Percentiles rank a stretch among this genome's conserved stretches.
Evolutionary conservation across 345 rosid species (phyloP).

Genomic region (Eucalyptus lansdowneana): DNA sequence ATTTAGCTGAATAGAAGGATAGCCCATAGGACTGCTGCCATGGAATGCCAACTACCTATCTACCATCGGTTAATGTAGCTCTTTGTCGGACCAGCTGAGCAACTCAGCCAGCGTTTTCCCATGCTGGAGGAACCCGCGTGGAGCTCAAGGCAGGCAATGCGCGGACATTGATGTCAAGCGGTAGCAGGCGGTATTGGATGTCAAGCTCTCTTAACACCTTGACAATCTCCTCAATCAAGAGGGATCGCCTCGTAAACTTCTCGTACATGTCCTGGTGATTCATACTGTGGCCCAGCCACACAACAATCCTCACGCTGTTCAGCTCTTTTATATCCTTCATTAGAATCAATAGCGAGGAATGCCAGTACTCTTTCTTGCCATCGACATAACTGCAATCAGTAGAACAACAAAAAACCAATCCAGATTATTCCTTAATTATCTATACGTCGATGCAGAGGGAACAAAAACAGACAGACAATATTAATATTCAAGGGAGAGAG

Average conservation of each 20-base stretch:
- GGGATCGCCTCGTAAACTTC: neutral
- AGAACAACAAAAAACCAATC: neutral
- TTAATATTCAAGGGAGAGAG: neutral
- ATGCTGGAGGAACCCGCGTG: slow-evolving; percentile 12
- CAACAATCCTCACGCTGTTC: neutral
- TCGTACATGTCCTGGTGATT: neutral
- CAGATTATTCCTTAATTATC: neutral
- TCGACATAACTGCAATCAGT: slow-evolving; percentile 34
- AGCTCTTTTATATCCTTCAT: neutral
- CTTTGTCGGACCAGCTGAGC: neutral
- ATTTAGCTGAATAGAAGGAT: neutral
- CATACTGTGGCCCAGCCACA: neutral
- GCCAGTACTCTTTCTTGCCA: slow-evolving; percentile 72
- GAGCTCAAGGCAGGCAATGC: neutral
- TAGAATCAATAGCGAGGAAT: slow-evolving; percentile 14
- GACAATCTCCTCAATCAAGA: neutral
- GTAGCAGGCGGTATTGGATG: neutral
- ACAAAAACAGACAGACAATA: neutral
- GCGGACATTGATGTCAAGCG: neutral
- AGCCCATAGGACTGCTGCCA: neutral
- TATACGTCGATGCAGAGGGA: neutral
- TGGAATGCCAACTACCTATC: neutral
- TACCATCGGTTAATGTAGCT: neutral
- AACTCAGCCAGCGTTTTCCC: neutral
- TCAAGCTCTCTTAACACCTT: neutral